Evolutionary conservation across 148 eudicot genomes (phyloP), one percentile per base, ranked within the genome.

Genomic region (Nyssa sinensis): DNA sequence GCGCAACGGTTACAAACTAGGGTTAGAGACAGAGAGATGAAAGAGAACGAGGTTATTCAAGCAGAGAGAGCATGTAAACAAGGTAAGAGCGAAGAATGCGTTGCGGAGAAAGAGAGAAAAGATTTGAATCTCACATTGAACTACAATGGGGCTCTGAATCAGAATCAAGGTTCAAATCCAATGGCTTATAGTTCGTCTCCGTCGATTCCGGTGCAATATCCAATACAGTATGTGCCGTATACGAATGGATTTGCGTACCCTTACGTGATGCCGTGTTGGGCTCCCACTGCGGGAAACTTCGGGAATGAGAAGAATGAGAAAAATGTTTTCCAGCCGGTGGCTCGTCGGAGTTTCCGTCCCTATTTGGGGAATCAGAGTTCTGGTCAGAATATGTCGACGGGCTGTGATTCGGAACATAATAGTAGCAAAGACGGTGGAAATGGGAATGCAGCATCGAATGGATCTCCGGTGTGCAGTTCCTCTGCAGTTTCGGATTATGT

Each of bases 401-500:
- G 78, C 44, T 62, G 70, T 10, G 61, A 62, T 21, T 62, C 10
- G 2, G 61, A 44, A 25, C 57, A 23, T 44, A 68, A 34, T 39
- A 66, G 62, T 12, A 74, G 68, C 21, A 57, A 13, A 24, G 68
- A 28, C 33, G 69, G 67, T 60, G 53, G 64, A 5, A 71, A 64
- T 74, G 66, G 65, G 77, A 69, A 53, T 25, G 47, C 68, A 0
- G 35, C 30, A 64, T 80, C 82, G 6, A 79, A 84, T 72, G 86
- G 81, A 23, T 73, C 62, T 34, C 62, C 64, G 32, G 75, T 71
- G 11, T 37, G 64, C 28, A 60, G 75, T 71, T 85, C 90, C 0
- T 68, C 88, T 27, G 87, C 74, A 3, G 74, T 70, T 76, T 85
- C 87, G 14, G 88, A 88, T 71, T 70, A 79, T 66, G 83, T 68